phyloP scores from a whole-genome alignment of 768 basidiomycete species.

The Kwoniella europaea region DNA sequence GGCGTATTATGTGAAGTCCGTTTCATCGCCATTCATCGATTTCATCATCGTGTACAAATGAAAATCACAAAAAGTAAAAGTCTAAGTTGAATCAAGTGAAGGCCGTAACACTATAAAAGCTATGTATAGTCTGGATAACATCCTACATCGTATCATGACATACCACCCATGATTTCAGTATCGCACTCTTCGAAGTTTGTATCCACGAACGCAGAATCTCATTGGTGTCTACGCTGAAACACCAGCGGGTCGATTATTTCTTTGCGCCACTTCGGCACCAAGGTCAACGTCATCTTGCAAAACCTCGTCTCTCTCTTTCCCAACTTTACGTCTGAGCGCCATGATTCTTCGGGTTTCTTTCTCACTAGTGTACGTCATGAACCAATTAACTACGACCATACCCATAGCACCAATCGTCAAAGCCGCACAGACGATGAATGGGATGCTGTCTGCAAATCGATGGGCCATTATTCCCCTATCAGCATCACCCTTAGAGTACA shows the following conservation, averaged over 20 bases:
- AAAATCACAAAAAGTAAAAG: not conserved
- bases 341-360: constrained; percentile 22
- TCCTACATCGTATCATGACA: not conserved
- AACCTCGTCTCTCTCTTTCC: constrained; percentile 18
- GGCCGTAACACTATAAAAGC: too few species aligned
- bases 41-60: not conserved
- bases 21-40: too few species aligned
- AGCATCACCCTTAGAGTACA: not conserved
- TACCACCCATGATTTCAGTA: not conserved
- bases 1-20: too few species aligned
- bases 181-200: too few species aligned
- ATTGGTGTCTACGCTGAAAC: too few species aligned
- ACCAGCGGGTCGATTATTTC: constrained; percentile 3
- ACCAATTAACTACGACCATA: constrained; percentile 15
- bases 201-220: too few species aligned
- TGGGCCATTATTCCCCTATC: not conserved
- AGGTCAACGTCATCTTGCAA: constrained; percentile 22
- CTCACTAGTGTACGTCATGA: constrained; percentile 18
- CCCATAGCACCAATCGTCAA: constrained; percentile 9
- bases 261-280: constrained; percentile 7
- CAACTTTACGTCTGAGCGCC: constrained; percentile 21
- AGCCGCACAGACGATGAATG: constrained; percentile 16
- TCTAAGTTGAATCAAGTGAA: too few species aligned
- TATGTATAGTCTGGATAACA: not conserved
- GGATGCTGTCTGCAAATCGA: constrained; percentile 9